Percentiles rank a stretch among this genome's conserved stretches.
Evolutionary conservation across 2,329 filamentous ascomycete species (phyloP).

Genomic region (Colletotrichum abscissum): DNA sequence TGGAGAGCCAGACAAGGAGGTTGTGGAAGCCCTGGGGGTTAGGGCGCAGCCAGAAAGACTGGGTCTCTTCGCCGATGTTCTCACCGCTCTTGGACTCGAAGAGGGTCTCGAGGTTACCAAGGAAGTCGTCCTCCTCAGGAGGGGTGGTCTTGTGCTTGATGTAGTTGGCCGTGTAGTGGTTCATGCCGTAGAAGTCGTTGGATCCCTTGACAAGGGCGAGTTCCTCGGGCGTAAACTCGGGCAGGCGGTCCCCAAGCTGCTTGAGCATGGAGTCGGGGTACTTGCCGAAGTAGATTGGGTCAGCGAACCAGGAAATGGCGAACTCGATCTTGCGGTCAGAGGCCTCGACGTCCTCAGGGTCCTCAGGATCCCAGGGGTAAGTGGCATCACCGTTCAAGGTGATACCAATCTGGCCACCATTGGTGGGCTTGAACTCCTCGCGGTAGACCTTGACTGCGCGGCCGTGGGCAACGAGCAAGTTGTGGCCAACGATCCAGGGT

Average conservation of each 20-base stretch:
- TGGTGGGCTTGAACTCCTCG: slow-evolving; percentile 79
- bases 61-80: slow-evolving; percentile 83
- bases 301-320: slow-evolving; percentile 87
- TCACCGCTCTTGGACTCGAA: slow-evolving; percentile 78
- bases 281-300: slow-evolving; percentile 86
- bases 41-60: slow-evolving; percentile 84
- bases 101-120: slow-evolving; percentile 80
- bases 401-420: slow-evolving; percentile 85
- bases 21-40: slow-evolving; percentile 81
- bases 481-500: slow-evolving; percentile 87
- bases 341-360: slow-evolving; percentile 80
- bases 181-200: slow-evolving; percentile 96
- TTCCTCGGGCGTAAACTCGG: slow-evolving; percentile 79
- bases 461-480: slow-evolving; percentile 82
- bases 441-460: slow-evolving; percentile 85
- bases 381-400: slow-evolving; percentile 87
- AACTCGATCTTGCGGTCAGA: slow-evolving; percentile 87
- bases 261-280: slow-evolving; percentile 87
- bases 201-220: slow-evolving; percentile 80
- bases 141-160: slow-evolving; percentile 76
- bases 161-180: slow-evolving; percentile 92
- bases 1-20: slow-evolving; percentile 80
- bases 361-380: slow-evolving; percentile 84
- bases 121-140: slow-evolving; percentile 73
- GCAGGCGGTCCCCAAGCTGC: slow-evolving; percentile 83